phyloP scores from a whole-genome alignment of 2,329 filamentous ascomycete species.

The Fusarium proliferatum region DNA sequence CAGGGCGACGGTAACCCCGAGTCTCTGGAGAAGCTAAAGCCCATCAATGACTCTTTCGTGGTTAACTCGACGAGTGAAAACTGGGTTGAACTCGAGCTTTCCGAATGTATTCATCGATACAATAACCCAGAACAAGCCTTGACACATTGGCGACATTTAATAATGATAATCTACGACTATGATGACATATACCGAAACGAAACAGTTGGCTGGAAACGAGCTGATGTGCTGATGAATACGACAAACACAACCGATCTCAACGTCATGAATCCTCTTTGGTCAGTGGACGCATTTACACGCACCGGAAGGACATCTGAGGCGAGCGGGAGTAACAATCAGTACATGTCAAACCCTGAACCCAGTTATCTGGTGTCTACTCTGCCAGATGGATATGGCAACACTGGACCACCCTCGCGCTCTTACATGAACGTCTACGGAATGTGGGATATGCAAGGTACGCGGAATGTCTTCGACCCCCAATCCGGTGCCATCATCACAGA shows the following conservation, averaged over 20 bases:
- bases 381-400: background rate
- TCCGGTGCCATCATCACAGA: constrained; percentile 19
- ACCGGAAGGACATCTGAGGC: background rate
- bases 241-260: background rate
- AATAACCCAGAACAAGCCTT: constrained; percentile 10
- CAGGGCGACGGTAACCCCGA: accelerated
- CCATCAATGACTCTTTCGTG: constrained; percentile 5
- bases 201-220: constrained; percentile 20
- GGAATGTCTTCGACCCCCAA: background rate
- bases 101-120: constrained; percentile 14
- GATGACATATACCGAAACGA: constrained; percentile 6
- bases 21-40: background rate
- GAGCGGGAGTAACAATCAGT: background rate
- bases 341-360: background rate
- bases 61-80: background rate
- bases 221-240: constrained; percentile 9
- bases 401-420: background rate
- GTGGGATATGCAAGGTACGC: background rate
- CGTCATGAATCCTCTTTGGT: constrained; percentile 7
- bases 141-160: constrained; percentile 18
- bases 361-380: background rate
- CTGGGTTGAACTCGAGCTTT: background rate
- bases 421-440: background rate
- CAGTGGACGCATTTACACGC: background rate
- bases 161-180: constrained; percentile 20